A percentile compares a stretch with the other conserved stretches of the same genome.
These are phyloP conservation scores for Jatropha multifida DNA, from an alignment of 441 rosid genomes.

Conservation along the genomic window DNA sequence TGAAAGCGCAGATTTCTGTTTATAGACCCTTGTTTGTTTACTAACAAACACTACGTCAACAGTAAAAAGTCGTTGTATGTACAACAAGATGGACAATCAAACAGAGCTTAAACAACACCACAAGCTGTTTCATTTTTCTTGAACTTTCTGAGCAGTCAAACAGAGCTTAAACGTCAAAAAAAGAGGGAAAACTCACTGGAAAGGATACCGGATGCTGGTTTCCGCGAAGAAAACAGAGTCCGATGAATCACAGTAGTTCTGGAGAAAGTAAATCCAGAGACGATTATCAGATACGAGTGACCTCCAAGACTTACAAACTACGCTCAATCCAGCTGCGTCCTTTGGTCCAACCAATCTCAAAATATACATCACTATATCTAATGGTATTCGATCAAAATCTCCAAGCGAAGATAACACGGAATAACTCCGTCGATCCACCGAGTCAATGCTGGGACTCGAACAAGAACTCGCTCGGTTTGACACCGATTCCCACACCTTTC, in stretches of 20 bases:
- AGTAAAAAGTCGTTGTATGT: not conserved
- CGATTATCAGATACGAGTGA: slow-evolving; percentile 50
- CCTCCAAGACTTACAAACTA: slow-evolving; percentile 48
- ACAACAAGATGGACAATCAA: too few relatives aligned
- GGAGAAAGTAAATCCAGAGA: slow-evolving; percentile 67
- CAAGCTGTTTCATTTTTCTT: not conserved
- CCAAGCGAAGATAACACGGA: slow-evolving; percentile 42
- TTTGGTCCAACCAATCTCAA: slow-evolving; percentile 53
- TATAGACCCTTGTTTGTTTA: not conserved
- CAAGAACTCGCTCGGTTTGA: slow-evolving; percentile 26
- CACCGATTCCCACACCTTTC: slow-evolving; percentile 52
- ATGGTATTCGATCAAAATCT: slow-evolving; percentile 55
- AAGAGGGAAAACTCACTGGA: slow-evolving; percentile 43
- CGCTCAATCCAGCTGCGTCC: slow-evolving; percentile 49
- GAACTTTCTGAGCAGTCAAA: not conserved
- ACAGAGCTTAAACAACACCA: too few relatives aligned
- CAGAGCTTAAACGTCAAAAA: not conserved
- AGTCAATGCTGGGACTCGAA: slow-evolving; percentile 23
- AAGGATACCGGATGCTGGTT: slow-evolving; percentile 54
- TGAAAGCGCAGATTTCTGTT: not conserved
- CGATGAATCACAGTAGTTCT: slow-evolving; percentile 40
- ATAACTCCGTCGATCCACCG: slow-evolving; percentile 13
- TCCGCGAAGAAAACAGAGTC: slow-evolving; percentile 72
- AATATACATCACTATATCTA: slow-evolving; percentile 59
- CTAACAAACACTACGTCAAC: not conserved